phyloP scores from a whole-genome alignment of 129 eudicot species.

The Flaveria trinervia region DNA sequence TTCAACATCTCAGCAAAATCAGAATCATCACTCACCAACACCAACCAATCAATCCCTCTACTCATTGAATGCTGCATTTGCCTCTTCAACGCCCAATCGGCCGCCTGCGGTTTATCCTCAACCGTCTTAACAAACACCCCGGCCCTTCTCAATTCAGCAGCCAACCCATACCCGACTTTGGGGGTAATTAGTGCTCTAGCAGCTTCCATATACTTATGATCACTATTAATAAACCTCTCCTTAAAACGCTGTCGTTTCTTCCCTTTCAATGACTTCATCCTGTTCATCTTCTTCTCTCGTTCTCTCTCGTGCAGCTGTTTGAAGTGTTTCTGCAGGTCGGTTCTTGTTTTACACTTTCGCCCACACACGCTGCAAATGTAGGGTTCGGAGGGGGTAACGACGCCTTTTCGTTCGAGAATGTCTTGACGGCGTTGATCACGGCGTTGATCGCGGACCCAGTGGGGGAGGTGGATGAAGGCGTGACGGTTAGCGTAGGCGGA shows the following conservation, averaged over 20 bases:
- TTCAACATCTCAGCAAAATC: slow-evolving; percentile 80
- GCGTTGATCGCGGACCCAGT: slow-evolving; percentile 77
- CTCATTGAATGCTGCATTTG: slow-evolving; percentile 86
- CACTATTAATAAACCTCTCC: slow-evolving; percentile 66
- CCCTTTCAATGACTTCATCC: slow-evolving; percentile 84
- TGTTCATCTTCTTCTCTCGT: slow-evolving; percentile 75
- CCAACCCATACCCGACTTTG: slow-evolving; percentile 83
- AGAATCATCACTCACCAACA: slow-evolving; percentile 92
- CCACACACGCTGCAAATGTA: slow-evolving; percentile 85
- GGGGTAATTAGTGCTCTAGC: slow-evolving; percentile 65
- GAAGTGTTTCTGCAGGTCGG: slow-evolving; percentile 81
- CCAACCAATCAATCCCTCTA: slow-evolving; percentile 86
- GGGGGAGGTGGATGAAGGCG: slow-evolving; percentile 88
- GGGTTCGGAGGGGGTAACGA: slow-evolving; percentile 37
- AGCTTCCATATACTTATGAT: slow-evolving; percentile 71
- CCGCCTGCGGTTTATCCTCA: slow-evolving; percentile 97
- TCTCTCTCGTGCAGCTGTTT: slow-evolving; percentile 72
- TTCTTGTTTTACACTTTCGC: slow-evolving; percentile 69
- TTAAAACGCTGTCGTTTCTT: slow-evolving; percentile 79
- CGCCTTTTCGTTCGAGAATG: slow-evolving; percentile 57
- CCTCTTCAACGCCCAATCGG: slow-evolving; percentile 94
- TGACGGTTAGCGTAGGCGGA: slow-evolving; percentile 96
- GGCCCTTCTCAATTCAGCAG: slow-evolving; percentile 71
- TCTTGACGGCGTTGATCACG: slow-evolving; percentile 59
- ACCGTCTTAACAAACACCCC: slow-evolving; percentile 91